Evolutionary conservation across 202 grass and related monocot genomes (phyloP), one percentile per base, ranked within the genome.

Genomic region (Brachypodium distachyon): DNA sequence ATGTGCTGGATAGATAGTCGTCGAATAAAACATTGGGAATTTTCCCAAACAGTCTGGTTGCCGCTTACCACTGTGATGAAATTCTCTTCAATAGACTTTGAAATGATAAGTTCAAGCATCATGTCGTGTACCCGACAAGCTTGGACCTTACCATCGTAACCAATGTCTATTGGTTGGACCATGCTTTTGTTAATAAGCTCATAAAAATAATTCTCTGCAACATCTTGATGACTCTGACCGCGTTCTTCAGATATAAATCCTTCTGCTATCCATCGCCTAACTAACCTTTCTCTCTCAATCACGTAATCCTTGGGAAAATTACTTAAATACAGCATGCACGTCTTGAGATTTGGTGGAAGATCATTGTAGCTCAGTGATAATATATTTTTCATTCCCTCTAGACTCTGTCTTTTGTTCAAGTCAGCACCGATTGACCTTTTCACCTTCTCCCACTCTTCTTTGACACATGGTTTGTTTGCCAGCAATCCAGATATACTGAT

Each of bases 231-330:
- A 12, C 53, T 71, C 6, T 6, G 29, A 3, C 74, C 54, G 64
- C 40, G 33, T 61, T 54, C 36, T 37, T 32, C 61, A 5, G 4
- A 13, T 46, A 72, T 34, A 28, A 87, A 78, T 16, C 71, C 78
- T 78, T 82, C 77, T 7, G 70, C 78, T 40, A 87, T 82, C 84
- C 72, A 82, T 33, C 38, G 21, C 53, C 77, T 21, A 2, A 77
- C 6, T n/a, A 82, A 6, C 3, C 3, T 21, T 0, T 81, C 41
- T 38, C 63, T 75, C 1, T 67, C 50, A 61, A 86, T 86, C 18
- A 51, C 12, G 25, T 60, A 39, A 19, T 85, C 76, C 39, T 85
- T 76, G 0, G 74, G 82, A 34, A 66, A 86, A 50, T 67, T 75
- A 64, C 83, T 67, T 31, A 85, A 63, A 50, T 85, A 46, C 32